phyloP scores from a whole-genome alignment of 1,284 basidiomycete species.

The Cerrena zonata region DNA sequence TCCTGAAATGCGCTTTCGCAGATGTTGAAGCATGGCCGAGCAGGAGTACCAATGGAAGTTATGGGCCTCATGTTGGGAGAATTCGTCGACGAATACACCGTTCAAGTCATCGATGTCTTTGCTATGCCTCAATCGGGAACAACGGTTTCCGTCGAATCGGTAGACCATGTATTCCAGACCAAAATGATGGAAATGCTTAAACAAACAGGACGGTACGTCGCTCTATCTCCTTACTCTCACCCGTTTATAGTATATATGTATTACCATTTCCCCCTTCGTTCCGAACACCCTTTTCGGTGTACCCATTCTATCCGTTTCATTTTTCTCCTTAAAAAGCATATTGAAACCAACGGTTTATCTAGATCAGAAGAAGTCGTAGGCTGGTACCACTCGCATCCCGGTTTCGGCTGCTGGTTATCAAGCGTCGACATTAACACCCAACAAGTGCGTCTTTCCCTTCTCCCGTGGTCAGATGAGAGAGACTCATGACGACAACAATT shows the following conservation, averaged over 20 bases:
- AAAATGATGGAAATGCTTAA: slow-evolving; percentile 99
- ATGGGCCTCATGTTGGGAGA: slow-evolving; percentile 99
- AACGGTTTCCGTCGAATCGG: slow-evolving; percentile 96
- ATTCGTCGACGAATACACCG: slow-evolving; percentile 98
- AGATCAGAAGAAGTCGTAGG: slow-evolving; percentile 98
- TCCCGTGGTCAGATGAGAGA: slow-evolving; percentile 12
- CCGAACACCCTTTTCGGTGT: background rate
- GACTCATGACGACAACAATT: background rate
- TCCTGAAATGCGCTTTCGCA: slow-evolving; percentile 26
- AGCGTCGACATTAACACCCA: slow-evolving; percentile 99
- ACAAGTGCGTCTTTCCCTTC: slow-evolving; percentile 53
- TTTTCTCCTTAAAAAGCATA: background rate
- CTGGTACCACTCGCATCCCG: slow-evolving; percentile 99
- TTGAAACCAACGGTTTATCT: slow-evolving; percentile 4
- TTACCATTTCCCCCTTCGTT: background rate
- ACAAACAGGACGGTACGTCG: slow-evolving; percentile 86
- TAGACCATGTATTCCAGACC: slow-evolving; percentile 97
- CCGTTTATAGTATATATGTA: slow-evolving; percentile 6
- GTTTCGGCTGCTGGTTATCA: slow-evolving; percentile 98
- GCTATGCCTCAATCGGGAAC: slow-evolving; percentile 99
- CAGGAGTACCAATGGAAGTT: slow-evolving; percentile 99
- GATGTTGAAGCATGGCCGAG: slow-evolving; percentile 99
- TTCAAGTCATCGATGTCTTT: slow-evolving; percentile 97
- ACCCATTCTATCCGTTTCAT: background rate
- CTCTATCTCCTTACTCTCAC: background rate